Base-by-base conservation (phyloP, 495 filamentous ascomycete species). In the Recurvomyces mirabilis region DNA sequence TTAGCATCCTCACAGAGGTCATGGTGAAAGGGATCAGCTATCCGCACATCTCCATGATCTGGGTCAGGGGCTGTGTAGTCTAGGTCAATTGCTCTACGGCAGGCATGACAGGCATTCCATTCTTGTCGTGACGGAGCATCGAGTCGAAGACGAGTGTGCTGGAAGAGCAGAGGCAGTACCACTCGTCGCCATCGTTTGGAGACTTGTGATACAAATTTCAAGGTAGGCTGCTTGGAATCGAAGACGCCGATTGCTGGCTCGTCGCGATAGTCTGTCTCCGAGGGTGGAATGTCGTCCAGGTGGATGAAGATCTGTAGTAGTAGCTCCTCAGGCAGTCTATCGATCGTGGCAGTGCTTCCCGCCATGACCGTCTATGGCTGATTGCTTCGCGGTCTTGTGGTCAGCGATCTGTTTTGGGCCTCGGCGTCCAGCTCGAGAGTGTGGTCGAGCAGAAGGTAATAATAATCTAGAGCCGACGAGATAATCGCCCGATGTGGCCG, bases 321-420 rank as follows among this genome's bases (percentile, higher is more conserved):
- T 4, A 58, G 29, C 34, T 58, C 55, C n/a, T 52, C 45, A 5
- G 55, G 55, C 10, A 58, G 53, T 2, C 25, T 6, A 6, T n/a
- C 39, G 17, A 42, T 42, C 23, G 23, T n/a, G n/a, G n/a, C n/a
- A n/a, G n/a, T n/a, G n/a, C n/a, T n/a, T n/a, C n/a, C n/a, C n/a
- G n/a, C n/a, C n/a, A n/a, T n/a, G n/a, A n/a, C n/a, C n/a, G n/a
- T n/a, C n/a, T n/a, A n/a, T n/a, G n/a, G n/a, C n/a, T n/a, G n/a
- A n/a, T n/a, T n/a, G n/a, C n/a, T n/a, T n/a, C n/a, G n/a, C n/a
- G n/a, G n/a, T n/a, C n/a, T n/a, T n/a, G n/a, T n/a, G n/a, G n/a
- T n/a, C n/a, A n/a, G n/a, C n/a, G n/a, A n/a, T n/a, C n/a, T n/a
- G n/a, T n/a, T n/a, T n/a, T n/a, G n/a, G n/a, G n/a, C n/a, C n/a